phyloP scores from a whole-genome alignment of 768 basidiomycete genomes.

The Mycena metata region DNA sequence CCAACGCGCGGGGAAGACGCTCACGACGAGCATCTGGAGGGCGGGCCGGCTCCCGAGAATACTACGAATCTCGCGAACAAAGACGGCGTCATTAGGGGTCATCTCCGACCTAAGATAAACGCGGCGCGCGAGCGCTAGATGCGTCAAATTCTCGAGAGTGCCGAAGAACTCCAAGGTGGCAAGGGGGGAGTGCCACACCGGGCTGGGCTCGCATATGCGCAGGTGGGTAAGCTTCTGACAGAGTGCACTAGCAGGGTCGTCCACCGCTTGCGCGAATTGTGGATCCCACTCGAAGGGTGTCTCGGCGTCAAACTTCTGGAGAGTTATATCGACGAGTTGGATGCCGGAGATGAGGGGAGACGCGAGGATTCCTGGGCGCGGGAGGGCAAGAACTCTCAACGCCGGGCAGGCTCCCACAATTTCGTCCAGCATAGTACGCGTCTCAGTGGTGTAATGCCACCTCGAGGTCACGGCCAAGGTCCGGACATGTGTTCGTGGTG shows the following conservation, averaged over 20 bases:
- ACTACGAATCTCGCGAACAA: slow-evolving; percentile 48
- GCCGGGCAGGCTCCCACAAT: slow-evolving; percentile 28
- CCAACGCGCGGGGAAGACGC: slow-evolving; percentile 46
- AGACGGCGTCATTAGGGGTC: slow-evolving; percentile 48
- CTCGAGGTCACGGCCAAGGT: slow-evolving; percentile 19
- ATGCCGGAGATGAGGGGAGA: slow-evolving; percentile 13
- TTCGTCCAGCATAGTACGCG: slow-evolving; percentile 22
- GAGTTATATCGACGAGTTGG: slow-evolving; percentile 24
- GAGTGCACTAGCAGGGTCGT: slow-evolving; percentile 21
- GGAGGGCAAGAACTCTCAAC: slow-evolving; percentile 21
- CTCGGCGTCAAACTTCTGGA: slow-evolving; percentile 34
- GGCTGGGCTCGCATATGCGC: slow-evolving; percentile 38
- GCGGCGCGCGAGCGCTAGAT: slow-evolving; percentile 41
- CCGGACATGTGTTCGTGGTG: slow-evolving; percentile 20
- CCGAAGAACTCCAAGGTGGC: slow-evolving; percentile 32
- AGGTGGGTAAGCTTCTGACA: slow-evolving; percentile 29
- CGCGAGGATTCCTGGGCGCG: slow-evolving; percentile 31
- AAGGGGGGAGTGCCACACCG: slow-evolving; percentile 37
- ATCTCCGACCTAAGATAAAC: slow-evolving; percentile 19
- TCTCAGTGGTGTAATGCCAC: slow-evolving; percentile 22
- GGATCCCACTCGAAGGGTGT: slow-evolving; percentile 34
- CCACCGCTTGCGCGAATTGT: neutral
- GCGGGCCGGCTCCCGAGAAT: slow-evolving; percentile 45
- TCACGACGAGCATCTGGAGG: slow-evolving; percentile 53
- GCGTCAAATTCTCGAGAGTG: slow-evolving; percentile 34